A percentile compares a stretch with the other conserved stretches of the same genome.
Evolutionary conservation across 345 rosid species (phyloP).

Genomic region (Salix koriyanagi): DNA sequence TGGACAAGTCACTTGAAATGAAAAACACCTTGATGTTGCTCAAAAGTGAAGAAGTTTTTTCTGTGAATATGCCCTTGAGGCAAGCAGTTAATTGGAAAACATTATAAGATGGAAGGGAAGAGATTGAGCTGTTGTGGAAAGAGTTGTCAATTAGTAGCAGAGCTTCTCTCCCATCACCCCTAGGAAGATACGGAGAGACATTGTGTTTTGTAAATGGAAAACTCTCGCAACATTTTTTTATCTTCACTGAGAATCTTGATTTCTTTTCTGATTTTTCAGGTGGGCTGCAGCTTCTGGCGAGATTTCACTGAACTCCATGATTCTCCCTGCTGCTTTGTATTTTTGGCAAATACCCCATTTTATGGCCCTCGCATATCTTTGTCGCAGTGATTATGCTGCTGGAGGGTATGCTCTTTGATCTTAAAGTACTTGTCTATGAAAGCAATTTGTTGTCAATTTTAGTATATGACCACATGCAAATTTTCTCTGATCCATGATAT

Average conservation of each 20-base stretch:
- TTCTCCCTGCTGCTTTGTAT: conserved; percentile 91
- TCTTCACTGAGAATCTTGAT: neutral
- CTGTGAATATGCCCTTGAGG: neutral
- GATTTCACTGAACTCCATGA: conserved; percentile 59
- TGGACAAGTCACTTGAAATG: neutral
- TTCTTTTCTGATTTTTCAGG: conserved; percentile 37
- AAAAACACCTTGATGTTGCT: neutral
- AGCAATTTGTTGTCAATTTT: neutral
- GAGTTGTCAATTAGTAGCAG: neutral
- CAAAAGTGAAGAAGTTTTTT: neutral
- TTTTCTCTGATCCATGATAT: neutral
- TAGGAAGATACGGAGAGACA: neutral
- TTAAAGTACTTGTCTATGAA: neutral
- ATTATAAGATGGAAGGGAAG: neutral
- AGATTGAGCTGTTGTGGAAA: neutral
- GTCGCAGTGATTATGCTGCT: conserved; percentile 84
- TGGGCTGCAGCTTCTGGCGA: conserved; percentile 91
- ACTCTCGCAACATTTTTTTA: neutral
- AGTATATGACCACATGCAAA: neutral
- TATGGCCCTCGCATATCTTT: conserved; percentile 90
- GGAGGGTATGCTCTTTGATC: conserved; percentile 63
- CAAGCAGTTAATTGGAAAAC: neutral
- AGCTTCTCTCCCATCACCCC: neutral
- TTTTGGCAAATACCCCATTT: conserved; percentile 99
- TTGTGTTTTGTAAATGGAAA: too few relatives aligned